Evolutionary conservation across 2,329 filamentous ascomycete genomes (phyloP).

Genomic region (Fusarium cyanostomum): DNA sequence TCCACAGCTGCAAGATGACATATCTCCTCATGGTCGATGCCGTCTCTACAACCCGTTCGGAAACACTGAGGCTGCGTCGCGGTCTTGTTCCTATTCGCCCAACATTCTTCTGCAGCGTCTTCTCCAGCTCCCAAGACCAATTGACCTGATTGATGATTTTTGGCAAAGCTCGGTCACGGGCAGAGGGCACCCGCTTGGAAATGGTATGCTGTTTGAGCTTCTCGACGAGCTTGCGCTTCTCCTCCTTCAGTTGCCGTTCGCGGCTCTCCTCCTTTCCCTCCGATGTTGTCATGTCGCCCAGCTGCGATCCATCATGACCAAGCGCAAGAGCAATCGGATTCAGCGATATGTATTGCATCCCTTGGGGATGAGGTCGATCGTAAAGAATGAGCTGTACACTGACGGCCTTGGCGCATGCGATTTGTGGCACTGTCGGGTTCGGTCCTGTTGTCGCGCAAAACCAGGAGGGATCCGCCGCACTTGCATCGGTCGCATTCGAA

Average conservation of each 20-base stretch:
- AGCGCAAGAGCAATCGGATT: conserved; percentile 88
- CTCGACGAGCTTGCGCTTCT: conserved; percentile 75
- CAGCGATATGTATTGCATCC: conserved; percentile 97
- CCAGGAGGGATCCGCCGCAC: conserved; percentile 71
- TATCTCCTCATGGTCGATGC: conserved; percentile 87
- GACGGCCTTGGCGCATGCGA: conserved; percentile 76
- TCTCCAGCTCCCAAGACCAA: conserved; percentile 90
- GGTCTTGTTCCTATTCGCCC: conserved; percentile 82
- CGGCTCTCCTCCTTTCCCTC: conserved; percentile 79
- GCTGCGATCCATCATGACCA: conserved; percentile 70
- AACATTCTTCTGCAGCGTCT: conserved; percentile 87
- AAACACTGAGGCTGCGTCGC: conserved; percentile 89
- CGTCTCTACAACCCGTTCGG: conserved; percentile 92
- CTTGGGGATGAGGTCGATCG: conserved; percentile 81
- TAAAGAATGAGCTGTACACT: conserved; percentile 91
- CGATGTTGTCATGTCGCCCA: conserved; percentile 52
- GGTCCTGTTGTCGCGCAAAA: conserved; percentile 68
- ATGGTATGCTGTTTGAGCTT: conserved; percentile 92
- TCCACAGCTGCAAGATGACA: conserved; percentile 73
- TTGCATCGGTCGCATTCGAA: conserved; percentile 70
- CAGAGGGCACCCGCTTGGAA: conserved; percentile 76
- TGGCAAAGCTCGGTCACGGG: conserved; percentile 82
- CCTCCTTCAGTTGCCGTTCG: conserved; percentile 65
- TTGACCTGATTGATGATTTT: conserved; percentile 94
- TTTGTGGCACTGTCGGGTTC: conserved; percentile 68